Evolutionary conservation across 2,329 filamentous ascomycete species (phyloP).

Genomic region (Alternaria triticimaculans): DNA sequence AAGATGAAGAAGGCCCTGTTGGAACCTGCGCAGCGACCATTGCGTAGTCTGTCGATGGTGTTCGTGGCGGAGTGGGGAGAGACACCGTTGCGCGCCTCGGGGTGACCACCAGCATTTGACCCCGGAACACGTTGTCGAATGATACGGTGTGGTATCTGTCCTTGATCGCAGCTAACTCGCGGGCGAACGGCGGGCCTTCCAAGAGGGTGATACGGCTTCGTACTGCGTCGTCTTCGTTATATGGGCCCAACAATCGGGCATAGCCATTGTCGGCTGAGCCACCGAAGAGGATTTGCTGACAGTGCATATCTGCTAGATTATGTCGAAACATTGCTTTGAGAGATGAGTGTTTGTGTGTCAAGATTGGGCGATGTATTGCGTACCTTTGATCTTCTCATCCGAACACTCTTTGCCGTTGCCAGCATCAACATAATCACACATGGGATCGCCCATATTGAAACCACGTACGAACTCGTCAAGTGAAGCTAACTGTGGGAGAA

Average conservation of each 20-base stretch:
- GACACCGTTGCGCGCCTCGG: neutral
- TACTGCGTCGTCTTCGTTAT: neutral
- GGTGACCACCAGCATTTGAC: neutral
- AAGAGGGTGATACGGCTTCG: neutral
- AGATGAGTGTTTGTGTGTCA: too few species aligned
- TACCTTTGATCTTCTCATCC: neutral
- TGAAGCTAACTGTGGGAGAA: neutral
- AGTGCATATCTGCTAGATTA: neutral
- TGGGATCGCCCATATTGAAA: neutral
- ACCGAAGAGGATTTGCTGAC: neutral
- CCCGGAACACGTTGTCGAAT: neutral
- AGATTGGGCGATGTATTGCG: neutral
- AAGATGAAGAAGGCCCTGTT: neutral
- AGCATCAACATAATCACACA: neutral
- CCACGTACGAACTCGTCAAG: neutral
- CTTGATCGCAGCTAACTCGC: neutral
- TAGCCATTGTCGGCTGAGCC: neutral
- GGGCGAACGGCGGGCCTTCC: neutral
- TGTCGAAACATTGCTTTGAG: neutral
- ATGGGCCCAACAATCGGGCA: neutral
- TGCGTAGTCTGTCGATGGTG: neutral
- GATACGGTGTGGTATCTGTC: neutral
- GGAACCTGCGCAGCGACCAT: neutral
- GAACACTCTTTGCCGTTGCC: neutral
- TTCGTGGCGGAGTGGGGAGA: neutral